Evolutionary conservation across 2,329 filamentous ascomycete species (phyloP), one percentile per base, ranked within the genome.

Genomic region (Thelonectria olida): DNA sequence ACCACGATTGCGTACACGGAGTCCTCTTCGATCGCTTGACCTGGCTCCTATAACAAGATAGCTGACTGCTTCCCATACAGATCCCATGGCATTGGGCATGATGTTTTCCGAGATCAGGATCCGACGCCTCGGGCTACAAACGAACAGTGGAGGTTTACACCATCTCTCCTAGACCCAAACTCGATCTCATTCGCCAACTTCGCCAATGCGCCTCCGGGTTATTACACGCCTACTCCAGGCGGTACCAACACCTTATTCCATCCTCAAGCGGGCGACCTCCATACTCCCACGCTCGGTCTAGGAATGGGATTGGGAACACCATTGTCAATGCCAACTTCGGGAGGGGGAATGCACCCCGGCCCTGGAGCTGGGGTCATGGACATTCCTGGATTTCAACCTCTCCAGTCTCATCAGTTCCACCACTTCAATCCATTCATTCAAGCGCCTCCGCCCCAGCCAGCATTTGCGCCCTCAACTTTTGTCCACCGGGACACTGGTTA

Each of bases 221-320:
- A 96, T 78, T 97, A 97, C 78, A 94, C 93, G 7, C 92, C 94
- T 2, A 96, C 92, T 1, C 91, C 93, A 2, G 92, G 91, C 65
- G 91, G 91, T 45, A 90, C 89, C 65, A 92, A 91, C 73, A 91
- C 91, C 17, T 79, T 95, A 66, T 96, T 93, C 73, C 92, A 96
- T 74, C 88, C 85, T 52, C 92, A 94, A 76, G 91, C 92, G 36
- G 92, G 92, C 51, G 93, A 97, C 76, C 83, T 97, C 57, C 93
- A 97, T 76, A 96, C 93, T 2, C 93, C 93, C 4, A 89, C 86
- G 28, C 82, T 94, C 71, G 86, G 86, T 39, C 82, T 95, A 64
- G 88, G 90, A 42, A 86, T 96, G 81, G 92, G 92, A 39, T 82
- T 97, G 64, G 88, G 88, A 22, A 96, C 93, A 7, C 93, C 95